Percentiles rank a stretch among this genome's conserved stretches.
These are phyloP conservation scores for Coelastrella sp. DNA, from an alignment of 139 green algal genomes.

Conservation along the genomic window DNA sequence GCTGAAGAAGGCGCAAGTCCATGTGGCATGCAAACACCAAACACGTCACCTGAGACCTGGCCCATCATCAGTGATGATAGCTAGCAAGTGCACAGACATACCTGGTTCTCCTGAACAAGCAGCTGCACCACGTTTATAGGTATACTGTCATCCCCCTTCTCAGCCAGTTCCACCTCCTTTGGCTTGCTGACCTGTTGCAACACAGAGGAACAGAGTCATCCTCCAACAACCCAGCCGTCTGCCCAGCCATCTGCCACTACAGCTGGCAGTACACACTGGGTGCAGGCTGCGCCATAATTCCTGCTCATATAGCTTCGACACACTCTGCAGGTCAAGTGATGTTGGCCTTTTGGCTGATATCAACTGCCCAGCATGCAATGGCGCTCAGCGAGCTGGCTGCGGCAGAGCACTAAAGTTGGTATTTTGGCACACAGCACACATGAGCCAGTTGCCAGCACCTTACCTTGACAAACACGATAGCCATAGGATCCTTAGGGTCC, in stretches of 20 bases:
- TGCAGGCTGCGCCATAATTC: background rate
- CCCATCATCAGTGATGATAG: too few relatives aligned
- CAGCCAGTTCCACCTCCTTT: constrained; percentile 19
- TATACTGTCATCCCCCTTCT: constrained; percentile 19
- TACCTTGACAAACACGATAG: constrained; percentile 86
- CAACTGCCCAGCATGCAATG: background rate
- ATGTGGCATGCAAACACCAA: too few relatives aligned
- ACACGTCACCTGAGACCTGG: too few relatives aligned
- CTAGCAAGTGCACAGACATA: background rate
- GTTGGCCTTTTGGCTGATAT: background rate
- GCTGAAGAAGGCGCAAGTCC: too few relatives aligned
- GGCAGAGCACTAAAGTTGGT: background rate
- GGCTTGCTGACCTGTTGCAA: constrained; percentile 43
- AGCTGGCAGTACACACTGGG: too few relatives aligned
- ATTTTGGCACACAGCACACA: background rate
- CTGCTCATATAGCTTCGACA: background rate
- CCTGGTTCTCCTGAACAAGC: constrained; percentile 7
- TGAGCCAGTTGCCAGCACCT: background rate
- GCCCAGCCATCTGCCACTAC: too few relatives aligned
- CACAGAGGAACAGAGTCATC: background rate
- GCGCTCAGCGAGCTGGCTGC: background rate
- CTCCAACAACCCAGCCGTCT: background rate
- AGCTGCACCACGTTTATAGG: background rate
- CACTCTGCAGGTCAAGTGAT: background rate
- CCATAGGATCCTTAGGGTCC: constrained; percentile 64